Conservation (phyloP, 495 filamentous ascomycete species). For the Sordaria brevicollis region DNA sequence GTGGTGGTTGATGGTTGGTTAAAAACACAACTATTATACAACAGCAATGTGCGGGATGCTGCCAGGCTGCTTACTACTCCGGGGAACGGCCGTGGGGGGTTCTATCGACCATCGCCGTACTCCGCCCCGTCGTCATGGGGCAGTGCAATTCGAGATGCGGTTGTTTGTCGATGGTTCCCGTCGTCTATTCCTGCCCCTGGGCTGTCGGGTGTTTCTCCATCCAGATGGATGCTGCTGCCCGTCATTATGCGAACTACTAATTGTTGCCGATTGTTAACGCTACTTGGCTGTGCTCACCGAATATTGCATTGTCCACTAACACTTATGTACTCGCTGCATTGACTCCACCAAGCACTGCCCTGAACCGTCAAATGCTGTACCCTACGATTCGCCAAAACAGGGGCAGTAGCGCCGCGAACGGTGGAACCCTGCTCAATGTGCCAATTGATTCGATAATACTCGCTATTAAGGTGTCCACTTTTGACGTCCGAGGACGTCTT, state of each 20-base stretch:
- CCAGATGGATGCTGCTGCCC: too few relatives aligned
- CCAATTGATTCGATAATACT: neutral
- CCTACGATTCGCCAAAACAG: neutral
- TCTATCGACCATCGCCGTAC: too few relatives aligned
- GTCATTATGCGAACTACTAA: too few relatives aligned
- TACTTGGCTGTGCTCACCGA: neutral
- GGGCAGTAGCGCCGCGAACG: neutral
- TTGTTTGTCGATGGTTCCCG: too few relatives aligned
- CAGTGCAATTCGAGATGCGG: neutral
- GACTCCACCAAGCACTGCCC: neutral
- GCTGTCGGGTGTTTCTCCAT: too few relatives aligned
- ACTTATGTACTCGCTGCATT: neutral
- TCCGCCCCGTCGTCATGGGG: too few relatives aligned
- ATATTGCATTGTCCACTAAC: neutral
- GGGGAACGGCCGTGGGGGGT: too few relatives aligned
- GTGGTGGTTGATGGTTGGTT: neutral
- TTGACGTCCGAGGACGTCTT: neutral
- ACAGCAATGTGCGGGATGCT: too few relatives aligned
- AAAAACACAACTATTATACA: too few relatives aligned
- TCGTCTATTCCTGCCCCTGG: too few relatives aligned
- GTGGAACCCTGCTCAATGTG: neutral
- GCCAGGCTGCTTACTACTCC: too few relatives aligned
- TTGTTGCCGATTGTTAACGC: neutral
- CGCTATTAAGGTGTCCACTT: neutral
- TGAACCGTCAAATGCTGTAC: neutral